Evolutionary conservation across 1,284 basidiomycete genomes (phyloP).

Genomic region (Pseudozyma thailandica): DNA sequence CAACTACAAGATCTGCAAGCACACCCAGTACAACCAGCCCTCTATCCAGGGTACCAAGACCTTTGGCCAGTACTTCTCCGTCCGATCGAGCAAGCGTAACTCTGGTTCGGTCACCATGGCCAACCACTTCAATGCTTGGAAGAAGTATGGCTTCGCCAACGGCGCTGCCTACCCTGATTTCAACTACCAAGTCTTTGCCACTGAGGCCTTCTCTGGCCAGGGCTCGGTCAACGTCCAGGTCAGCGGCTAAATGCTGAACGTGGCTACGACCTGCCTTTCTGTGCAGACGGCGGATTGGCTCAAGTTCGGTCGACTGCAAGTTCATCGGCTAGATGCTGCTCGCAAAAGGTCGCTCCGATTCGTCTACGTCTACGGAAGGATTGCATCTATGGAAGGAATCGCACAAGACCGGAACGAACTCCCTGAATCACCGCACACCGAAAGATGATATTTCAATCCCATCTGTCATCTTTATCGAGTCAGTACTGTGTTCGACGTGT

Average conservation of each 20-base stretch:
- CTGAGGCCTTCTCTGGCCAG: conserved; percentile 29
- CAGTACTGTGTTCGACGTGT: no score
- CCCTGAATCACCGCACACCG: no score
- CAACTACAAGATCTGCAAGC: conserved; percentile 41
- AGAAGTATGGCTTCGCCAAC: conserved; percentile 33
- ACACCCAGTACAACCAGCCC: conserved; percentile 39
- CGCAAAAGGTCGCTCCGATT: no score
- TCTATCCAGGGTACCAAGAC: conserved; percentile 47
- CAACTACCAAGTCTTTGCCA: conserved; percentile 47
- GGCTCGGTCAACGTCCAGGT: conserved; percentile 21
- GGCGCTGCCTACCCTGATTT: conserved; percentile 26
- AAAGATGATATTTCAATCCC: no score
- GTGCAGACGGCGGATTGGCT: no score
- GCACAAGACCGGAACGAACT: no score
- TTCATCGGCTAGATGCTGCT: no score
- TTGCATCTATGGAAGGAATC: no score
- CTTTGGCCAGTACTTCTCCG: conserved; percentile 33
- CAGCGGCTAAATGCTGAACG: conserved; percentile 16
- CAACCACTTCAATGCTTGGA: conserved; percentile 45
- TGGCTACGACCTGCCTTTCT: no score
- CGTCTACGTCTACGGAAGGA: no score
- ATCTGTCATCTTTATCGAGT: no score
- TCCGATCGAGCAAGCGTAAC: conserved; percentile 28
- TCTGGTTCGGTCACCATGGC: conserved; percentile 25
- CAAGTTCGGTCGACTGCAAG: no score